These are phyloP conservation scores for Anacardium occidentale DNA, from an alignment of 345 rosid species.

Conservation along the genomic window DNA sequence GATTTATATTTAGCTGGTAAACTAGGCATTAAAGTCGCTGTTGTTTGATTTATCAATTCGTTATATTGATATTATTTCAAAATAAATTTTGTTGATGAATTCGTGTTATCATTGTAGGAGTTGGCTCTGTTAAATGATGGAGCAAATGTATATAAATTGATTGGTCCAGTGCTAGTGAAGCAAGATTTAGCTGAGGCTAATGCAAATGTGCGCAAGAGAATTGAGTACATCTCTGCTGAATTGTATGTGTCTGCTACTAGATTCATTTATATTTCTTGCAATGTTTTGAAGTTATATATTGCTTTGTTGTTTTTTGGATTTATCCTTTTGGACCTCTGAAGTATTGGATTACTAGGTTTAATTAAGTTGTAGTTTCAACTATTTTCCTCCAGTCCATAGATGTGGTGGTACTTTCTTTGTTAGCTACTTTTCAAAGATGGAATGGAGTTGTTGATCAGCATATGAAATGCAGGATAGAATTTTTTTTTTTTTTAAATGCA, in stretches of 20 bases:
- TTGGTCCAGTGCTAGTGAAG: constrained; percentile 95
- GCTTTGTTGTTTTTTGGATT: neutral
- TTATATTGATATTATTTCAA: no score
- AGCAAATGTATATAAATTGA: constrained; percentile 93
- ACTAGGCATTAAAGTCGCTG: neutral
- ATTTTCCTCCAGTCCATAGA: neutral
- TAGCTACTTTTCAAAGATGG: neutral
- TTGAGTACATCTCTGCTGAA: constrained; percentile 91
- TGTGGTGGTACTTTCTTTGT: neutral
- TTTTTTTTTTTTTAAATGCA: no score
- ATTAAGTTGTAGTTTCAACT: neutral
- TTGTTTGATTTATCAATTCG: neutral
- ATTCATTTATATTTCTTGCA: neutral
- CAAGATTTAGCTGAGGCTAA: constrained; percentile 96
- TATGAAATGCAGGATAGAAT: neutral
- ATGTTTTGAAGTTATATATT: neutral
- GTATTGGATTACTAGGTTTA: neutral
- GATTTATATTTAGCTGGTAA: no score
- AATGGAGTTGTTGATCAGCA: neutral
- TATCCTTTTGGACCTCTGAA: neutral
- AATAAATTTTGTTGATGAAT: no score
- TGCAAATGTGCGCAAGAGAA: constrained; percentile 92
- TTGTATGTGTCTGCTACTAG: constrained; percentile 42
- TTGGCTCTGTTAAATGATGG: constrained; percentile 79
- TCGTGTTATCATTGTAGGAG: constrained; percentile 44